Base-by-base conservation (phyloP, 1,284 basidiomycete species). In the Agroathelia rolfsii region DNA sequence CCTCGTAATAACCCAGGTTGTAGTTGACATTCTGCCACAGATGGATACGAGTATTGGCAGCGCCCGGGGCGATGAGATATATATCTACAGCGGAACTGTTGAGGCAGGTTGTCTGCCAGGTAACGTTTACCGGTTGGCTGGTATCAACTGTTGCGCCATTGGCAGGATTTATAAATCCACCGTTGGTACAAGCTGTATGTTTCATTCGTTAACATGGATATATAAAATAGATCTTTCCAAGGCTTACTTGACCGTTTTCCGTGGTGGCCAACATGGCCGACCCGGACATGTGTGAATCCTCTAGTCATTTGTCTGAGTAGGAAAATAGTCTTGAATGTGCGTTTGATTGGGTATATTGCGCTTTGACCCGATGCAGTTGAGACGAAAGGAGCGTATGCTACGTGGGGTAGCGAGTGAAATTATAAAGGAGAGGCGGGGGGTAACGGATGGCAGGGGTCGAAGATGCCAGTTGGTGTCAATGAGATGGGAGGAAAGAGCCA, bases 101-200 rank as follows among this genome's bases (percentile, higher is more conserved):
- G 32, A 79, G 45, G 51, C 76, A 76, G 29, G 72, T 60, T 1
- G 70, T 61, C 53, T 88, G 72, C 87, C 87, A 90, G 31, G 69
- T 59, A 48, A 90, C 73, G 28, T 66, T 68, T 45, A 87, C 49
- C 0, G 72, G 58, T 14, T 68, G 47, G 34, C 68, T 60, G 5
- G 69, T 64, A 42, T 76, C 62, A 42, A 88, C 45, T 18, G 58
- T 57, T 35, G 66, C 55, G 14, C 69, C 65, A 17, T 64, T 57
- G 9, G 64, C 59, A 3, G 87, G 86, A 16, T 62, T 62, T 35
- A 57, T 63, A 41, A 89, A 76, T 3, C 69, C 70, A 20, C 73
- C 73, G 2, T 63, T 62, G 7, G 53, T 41, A 50, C 78, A 81
- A 37, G 53, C 69, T 69, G 34, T 5, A n/a, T 20, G 17, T 40